Conservation (phyloP, 192 early-diverging fungal species). For the Backusella psychrophila region DNA sequence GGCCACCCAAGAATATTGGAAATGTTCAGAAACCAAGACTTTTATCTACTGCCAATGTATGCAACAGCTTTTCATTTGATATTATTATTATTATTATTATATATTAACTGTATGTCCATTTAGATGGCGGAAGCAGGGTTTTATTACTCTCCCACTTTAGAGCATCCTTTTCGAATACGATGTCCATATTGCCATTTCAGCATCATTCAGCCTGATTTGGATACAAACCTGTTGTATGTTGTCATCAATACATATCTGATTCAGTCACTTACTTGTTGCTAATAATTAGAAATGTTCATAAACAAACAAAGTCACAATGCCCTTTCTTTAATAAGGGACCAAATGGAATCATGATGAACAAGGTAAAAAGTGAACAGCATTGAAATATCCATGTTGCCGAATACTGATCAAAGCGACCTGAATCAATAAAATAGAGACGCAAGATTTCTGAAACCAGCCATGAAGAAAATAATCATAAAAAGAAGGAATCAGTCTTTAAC, state of each 20-base stretch:
- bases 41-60: neutral
- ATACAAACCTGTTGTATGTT: neutral
- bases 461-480: neutral
- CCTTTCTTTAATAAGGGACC: neutral
- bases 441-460: neutral
- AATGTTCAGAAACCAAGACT: neutral
- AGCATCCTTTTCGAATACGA: neutral
- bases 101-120: too few relatives aligned
- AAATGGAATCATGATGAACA: neutral
- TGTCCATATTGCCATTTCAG: conserved; percentile 16
- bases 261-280: neutral
- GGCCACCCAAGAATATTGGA: conserved; percentile 9
- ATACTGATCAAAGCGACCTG: neutral
- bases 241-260: neutral
- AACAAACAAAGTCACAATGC: conserved; percentile 1
- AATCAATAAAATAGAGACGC: neutral
- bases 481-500: neutral
- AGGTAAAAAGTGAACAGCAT: neutral
- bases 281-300: neutral
- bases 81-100: too few relatives aligned
- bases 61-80: neutral
- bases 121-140: conserved; percentile 23
- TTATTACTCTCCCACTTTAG: neutral
- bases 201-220: neutral
- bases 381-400: neutral